Conservation (phyloP, 2,329 filamentous ascomycete species). For the Macrophomina pseudophaseolina region DNA sequence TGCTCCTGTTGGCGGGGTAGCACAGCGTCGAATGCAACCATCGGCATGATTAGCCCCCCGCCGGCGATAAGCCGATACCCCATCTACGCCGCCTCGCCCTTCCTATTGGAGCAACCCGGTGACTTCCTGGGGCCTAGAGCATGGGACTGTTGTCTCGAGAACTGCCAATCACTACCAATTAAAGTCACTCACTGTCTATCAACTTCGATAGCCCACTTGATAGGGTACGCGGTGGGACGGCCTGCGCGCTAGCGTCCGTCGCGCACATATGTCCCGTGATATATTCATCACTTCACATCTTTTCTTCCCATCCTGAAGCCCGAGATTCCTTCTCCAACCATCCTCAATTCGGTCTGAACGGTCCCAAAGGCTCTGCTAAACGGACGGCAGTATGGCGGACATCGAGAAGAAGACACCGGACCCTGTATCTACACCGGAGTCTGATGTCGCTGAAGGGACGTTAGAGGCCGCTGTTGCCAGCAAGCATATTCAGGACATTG, state of each 20-base stretch:
- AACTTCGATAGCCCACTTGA: not conserved
- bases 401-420: conserved; percentile 22
- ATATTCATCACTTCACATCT: not conserved
- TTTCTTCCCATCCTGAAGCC: not conserved
- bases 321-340: not conserved
- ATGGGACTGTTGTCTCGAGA: not conserved
- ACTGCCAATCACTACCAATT: not conserved
- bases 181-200: not conserved
- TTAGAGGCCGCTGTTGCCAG: not conserved
- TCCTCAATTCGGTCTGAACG: not conserved
- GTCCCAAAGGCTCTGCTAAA: not conserved
- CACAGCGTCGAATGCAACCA: not conserved
- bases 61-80: conserved; percentile 21
- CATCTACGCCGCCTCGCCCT: conserved; percentile 11
- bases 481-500: conserved; percentile 48
- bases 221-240: conserved; percentile 9
- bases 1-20: conserved; percentile 13
- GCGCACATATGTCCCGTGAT: not conserved
- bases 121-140: not conserved
- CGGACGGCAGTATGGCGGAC: conserved; percentile 2
- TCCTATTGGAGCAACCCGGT: conserved; percentile 9
- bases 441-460: conserved; percentile 16
- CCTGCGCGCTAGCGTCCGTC: conserved; percentile 7
- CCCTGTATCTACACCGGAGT: not conserved
- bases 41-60: conserved; percentile 11